These are phyloP conservation scores for Hygrophorus pudorinus DNA, from an alignment of 768 basidiomycete species.

Conservation along the genomic window DNA sequence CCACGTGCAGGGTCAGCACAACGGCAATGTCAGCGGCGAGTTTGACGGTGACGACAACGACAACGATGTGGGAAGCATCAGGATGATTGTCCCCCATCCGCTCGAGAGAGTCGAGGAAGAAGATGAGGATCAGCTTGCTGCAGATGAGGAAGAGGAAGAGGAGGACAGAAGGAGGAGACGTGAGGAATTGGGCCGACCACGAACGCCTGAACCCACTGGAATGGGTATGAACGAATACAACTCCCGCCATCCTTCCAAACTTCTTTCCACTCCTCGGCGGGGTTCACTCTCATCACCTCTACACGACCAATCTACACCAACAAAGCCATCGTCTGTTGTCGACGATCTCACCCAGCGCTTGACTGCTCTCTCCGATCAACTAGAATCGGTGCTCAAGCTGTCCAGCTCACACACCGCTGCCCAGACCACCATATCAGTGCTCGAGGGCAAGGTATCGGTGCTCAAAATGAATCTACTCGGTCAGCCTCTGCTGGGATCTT, in stretches of 20 bases:
- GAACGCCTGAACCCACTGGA: constrained; percentile 61
- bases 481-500: too few species aligned
- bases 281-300: constrained; percentile 18
- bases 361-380: constrained; percentile 51
- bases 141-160: constrained; percentile 32
- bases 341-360: constrained; percentile 58
- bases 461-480: too few species aligned
- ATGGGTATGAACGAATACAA: constrained; percentile 30
- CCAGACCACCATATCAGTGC: too few species aligned
- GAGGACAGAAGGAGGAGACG: constrained; percentile 43
- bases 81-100: constrained; percentile 60
- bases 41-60: constrained; percentile 35
- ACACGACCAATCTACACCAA: constrained; percentile 9
- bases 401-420: too few species aligned
- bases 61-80: constrained; percentile 59
- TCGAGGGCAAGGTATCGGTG: too few species aligned
- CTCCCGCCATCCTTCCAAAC: constrained; percentile 13
- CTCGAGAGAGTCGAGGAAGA: constrained; percentile 68
- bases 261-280: constrained; percentile 10
- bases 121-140: constrained; percentile 48
- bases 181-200: constrained; percentile 58
- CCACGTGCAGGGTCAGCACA: constrained; percentile 15
- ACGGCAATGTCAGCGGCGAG: constrained; percentile 15
- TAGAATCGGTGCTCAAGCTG: too few species aligned
- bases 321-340: constrained; percentile 20